Evolutionary conservation across 371 early-diverging fungal genomes (phyloP).

Genomic region (Rhizopus arrhizus): DNA sequence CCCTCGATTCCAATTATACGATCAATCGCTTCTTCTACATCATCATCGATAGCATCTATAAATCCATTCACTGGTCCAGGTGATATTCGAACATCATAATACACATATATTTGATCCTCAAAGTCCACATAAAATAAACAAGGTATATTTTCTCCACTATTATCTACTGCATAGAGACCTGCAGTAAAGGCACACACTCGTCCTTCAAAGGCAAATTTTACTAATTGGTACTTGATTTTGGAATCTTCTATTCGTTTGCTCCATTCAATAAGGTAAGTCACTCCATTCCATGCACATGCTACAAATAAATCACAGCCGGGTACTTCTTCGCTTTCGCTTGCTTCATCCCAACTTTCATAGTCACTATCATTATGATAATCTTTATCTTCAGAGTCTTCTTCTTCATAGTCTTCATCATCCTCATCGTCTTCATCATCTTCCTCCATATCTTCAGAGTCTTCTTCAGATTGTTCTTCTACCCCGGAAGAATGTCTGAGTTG

Average conservation of each 20-base stretch:
- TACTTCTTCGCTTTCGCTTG: constrained; percentile 26
- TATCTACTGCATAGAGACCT: constrained; percentile 70
- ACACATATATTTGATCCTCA: constrained; percentile 81
- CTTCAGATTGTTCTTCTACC: constrained; percentile 17
- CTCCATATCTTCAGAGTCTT: constrained; percentile 6
- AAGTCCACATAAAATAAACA: constrained; percentile 83
- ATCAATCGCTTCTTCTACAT: constrained; percentile 50
- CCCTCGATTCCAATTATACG: constrained; percentile 42
- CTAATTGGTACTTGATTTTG: constrained; percentile 62
- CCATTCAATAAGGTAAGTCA: constrained; percentile 73
- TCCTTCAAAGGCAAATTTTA: constrained; percentile 79
- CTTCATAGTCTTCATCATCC: constrained; percentile 15
- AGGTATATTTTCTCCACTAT: constrained; percentile 68
- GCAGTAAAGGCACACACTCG: constrained; percentile 82
- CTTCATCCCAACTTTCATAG: constrained; percentile 34
- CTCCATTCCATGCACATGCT: constrained; percentile 80
- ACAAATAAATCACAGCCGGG: constrained; percentile 71
- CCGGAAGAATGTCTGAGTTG: constrained; percentile 14
- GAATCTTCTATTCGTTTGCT: constrained; percentile 34
- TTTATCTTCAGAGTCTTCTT: constrained; percentile 14
- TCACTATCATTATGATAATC: constrained; percentile 16
- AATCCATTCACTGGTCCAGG: constrained; percentile 52
- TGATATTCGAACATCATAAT: constrained; percentile 67
- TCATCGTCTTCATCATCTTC: constrained; percentile 15
- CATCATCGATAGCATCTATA: constrained; percentile 50